Evolutionary conservation across 805 yeast species (phyloP).

Genomic region (Yamadazyma ubonensis): DNA sequence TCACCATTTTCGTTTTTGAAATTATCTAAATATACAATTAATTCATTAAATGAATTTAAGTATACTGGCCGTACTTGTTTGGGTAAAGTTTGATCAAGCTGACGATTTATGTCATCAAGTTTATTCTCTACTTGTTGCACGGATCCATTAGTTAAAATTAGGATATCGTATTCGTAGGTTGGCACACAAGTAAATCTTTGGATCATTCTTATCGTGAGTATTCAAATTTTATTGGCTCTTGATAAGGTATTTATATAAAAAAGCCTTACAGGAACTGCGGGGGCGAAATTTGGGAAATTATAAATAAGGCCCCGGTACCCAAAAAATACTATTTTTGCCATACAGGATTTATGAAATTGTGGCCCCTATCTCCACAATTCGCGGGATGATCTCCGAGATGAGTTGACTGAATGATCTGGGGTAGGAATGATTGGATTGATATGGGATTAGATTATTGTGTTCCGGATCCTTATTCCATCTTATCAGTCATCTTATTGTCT

Average conservation of each 20-base stretch:
- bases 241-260: constrained; percentile 15
- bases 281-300: not conserved
- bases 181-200: constrained; percentile 37
- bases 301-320: constrained; percentile 1
- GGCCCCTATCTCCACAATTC: constrained; percentile 1
- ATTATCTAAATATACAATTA: constrained; percentile 21
- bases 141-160: constrained; percentile 36
- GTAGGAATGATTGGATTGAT: not conserved
- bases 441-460: too few relatives aligned
- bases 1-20: constrained; percentile 16
- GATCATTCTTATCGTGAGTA: constrained; percentile 25
- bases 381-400: not conserved
- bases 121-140: constrained; percentile 28
- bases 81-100: constrained; percentile 15
- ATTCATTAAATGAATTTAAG: constrained; percentile 14
- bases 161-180: constrained; percentile 30
- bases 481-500: too few relatives aligned
- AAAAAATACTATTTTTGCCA: not conserved
- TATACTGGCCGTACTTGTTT: constrained; percentile 10
- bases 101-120: constrained; percentile 23
- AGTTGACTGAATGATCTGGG: not conserved
- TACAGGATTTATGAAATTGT: not conserved
- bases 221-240: constrained; percentile 17
- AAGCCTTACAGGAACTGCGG: constrained; percentile 4
- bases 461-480: too few relatives aligned